phyloP scores from a whole-genome alignment of 768 basidiomycete genomes.

The Termitomyces sp. region DNA sequence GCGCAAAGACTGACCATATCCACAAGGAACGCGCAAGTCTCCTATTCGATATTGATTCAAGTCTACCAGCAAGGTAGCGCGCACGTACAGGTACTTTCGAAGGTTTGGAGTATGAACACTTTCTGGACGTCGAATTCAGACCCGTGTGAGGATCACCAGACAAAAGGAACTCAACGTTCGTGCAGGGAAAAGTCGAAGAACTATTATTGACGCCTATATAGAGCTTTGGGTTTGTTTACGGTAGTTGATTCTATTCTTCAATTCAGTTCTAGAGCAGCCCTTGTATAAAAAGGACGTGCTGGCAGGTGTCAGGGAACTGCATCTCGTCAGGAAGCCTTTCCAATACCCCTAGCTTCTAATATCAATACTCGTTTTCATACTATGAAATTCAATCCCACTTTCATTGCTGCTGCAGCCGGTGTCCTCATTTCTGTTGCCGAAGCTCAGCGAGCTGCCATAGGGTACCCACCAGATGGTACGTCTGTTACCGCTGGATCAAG shows the following conservation, averaged over 20 bases:
- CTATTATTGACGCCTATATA: not conserved
- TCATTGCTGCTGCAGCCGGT: not conserved
- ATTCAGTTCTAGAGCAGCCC: no score
- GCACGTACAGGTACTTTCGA: no score
- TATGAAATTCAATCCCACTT: conserved; percentile 1
- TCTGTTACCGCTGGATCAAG: conserved; percentile 31
- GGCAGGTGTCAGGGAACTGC: no score
- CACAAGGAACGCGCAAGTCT: no score
- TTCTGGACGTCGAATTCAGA: not conserved
- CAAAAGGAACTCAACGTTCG: not conserved
- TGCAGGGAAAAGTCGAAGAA: not conserved
- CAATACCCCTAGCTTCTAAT: not conserved
- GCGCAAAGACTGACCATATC: no score
- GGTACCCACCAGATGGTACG: conserved; percentile 32
- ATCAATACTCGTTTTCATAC: no score
- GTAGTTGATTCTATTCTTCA: not conserved
- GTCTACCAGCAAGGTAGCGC: no score
- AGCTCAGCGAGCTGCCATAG: conserved; percentile 40
- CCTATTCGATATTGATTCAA: no score
- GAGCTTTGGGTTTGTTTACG: not conserved
- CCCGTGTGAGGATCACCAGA: not conserved
- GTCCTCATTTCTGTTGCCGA: conserved; percentile 29
- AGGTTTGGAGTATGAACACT: no score
- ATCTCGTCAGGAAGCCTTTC: not conserved
- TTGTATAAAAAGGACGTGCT: not conserved